Evolutionary conservation across 495 filamentous ascomycete genomes (phyloP), one percentile per base, ranked within the genome.

Genomic region (Penicillium canariense): DNA sequence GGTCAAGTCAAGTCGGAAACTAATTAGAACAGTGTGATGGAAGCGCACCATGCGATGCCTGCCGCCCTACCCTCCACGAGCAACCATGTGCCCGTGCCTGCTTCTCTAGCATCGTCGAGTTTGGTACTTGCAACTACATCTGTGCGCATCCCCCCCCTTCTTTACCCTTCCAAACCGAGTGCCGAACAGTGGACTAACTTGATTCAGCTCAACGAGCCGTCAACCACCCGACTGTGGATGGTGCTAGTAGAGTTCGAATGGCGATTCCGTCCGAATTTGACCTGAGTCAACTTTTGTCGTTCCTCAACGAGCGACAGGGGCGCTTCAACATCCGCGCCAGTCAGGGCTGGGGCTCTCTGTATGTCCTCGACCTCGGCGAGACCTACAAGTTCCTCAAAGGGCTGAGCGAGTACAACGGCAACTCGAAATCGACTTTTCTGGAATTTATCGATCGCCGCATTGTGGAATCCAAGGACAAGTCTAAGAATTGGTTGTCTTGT

Each of bases 81-180:
- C 76, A 78, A 46, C 75, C 76, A 5, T 80, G 77, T 57, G 75
- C 73, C 6, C 68, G 71, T 31, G 76, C 76, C 22, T 73, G 76
- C 51, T 80, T 80, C 56, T 62, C 72, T 15, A 78, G 67, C 52
- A 75, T 80, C 53, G 76, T 80, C n/a, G 75, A 78, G 59, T 75
- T 73, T 46, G 77, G 72, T 50, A 77, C 74, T 2, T 78, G 75
- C 65, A 80, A 80, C 46, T 77, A 77, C 50, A 73, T 80, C 46
- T 80, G 76, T 78, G 65, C 34, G 74, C 58, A 34, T 18, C 11
- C 34, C 11, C 11, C 11, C 2, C 20, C 34, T 6, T 14, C 14
- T 26, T n/a, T n/a, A n/a, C n/a, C n/a, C n/a, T n/a, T n/a, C n/a
- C 18, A 45, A n/a, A 7, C 25, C 32, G 4, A 34, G 14, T 28